phyloP scores from a whole-genome alignment of 192 early-diverging fungal genomes.

The Linnemannia schmuckeri region DNA sequence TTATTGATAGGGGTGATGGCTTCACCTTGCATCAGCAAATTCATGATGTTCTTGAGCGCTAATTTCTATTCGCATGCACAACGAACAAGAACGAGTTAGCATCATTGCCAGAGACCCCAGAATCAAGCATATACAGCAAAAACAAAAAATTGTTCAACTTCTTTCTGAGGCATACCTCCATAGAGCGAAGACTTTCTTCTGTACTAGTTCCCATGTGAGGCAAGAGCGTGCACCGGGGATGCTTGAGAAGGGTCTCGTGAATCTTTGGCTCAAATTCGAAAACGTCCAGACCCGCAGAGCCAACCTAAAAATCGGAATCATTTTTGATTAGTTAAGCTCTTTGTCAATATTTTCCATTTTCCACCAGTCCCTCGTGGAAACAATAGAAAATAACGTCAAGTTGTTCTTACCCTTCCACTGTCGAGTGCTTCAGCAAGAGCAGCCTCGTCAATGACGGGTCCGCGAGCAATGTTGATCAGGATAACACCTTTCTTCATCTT shows the following conservation, averaged over 20 bases:
- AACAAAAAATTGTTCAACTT: neutral
- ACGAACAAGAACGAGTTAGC: neutral
- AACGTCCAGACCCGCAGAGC: conserved; percentile 37
- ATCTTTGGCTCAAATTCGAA: conserved; percentile 60
- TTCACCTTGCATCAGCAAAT: conserved; percentile 43
- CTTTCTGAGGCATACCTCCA: conserved; percentile 46
- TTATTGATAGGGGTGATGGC: conserved; percentile 35
- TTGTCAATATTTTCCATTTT: neutral
- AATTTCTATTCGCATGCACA: conserved; percentile 32
- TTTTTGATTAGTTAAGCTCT: neutral
- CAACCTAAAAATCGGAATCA: conserved; percentile 17
- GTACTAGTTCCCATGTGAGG: conserved; percentile 65
- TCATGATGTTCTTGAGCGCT: conserved; percentile 31
- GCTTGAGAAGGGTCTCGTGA: conserved; percentile 56
- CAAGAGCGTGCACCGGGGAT: conserved; percentile 59
- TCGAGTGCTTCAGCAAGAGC: conserved; percentile 64
- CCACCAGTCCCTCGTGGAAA: conserved; percentile 1
- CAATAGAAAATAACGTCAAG: neutral
- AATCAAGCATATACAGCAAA: neutral
- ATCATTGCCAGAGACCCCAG: neutral
- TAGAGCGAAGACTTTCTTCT: conserved; percentile 57
- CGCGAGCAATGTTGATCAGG: conserved; percentile 65
- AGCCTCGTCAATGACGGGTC: conserved; percentile 62
- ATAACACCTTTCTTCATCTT: conserved; percentile 65
- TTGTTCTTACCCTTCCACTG: conserved; percentile 59